Percentiles rank a stretch among this genome's conserved stretches.
Conservation (phyloP, 139 green algal species). For the Haematococcus lacustris region DNA sequence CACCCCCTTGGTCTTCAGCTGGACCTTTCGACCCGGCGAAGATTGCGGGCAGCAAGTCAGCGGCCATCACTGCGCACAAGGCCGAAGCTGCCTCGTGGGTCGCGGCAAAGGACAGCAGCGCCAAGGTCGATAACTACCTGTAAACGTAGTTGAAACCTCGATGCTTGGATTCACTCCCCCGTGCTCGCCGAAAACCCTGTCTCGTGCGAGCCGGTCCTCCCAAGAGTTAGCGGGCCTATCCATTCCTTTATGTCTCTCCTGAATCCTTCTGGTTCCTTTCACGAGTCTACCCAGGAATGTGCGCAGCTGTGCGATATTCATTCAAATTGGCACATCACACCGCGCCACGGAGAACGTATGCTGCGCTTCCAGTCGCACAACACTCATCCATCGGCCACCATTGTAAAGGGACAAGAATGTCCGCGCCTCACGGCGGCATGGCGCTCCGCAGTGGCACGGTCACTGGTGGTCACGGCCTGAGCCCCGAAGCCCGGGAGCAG, state of each 20-base stretch:
- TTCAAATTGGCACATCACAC: too few species aligned
- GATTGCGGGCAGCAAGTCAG: slow-evolving; percentile 43
- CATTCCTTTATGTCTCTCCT: too few species aligned
- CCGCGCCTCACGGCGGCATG: neutral
- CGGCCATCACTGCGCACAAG: slow-evolving; percentile 34
- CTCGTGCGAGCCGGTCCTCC: neutral
- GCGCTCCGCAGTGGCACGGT: neutral
- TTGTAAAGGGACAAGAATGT: too few species aligned
- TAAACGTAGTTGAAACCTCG: slow-evolving; percentile 46
- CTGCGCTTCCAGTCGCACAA: too few species aligned
- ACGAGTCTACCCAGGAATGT: too few species aligned
- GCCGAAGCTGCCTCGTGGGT: neutral
- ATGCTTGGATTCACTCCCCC: slow-evolving; percentile 49
- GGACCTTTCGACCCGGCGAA: slow-evolving; percentile 32
- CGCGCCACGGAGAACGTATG: too few species aligned
- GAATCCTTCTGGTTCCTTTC: too few species aligned
- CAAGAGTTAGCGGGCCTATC: too few species aligned
- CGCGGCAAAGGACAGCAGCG: neutral
- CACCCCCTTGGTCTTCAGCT: neutral
- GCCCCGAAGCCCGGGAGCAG: neutral
- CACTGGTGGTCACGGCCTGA: neutral
- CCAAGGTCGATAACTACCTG: slow-evolving; percentile 17
- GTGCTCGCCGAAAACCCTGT: slow-evolving; percentile 23
- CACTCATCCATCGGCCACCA: too few species aligned
- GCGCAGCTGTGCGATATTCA: too few species aligned